These are phyloP conservation scores for Diaporthe ampelina DNA, from an alignment of 2,329 filamentous ascomycete genomes.

Conservation along the genomic window DNA sequence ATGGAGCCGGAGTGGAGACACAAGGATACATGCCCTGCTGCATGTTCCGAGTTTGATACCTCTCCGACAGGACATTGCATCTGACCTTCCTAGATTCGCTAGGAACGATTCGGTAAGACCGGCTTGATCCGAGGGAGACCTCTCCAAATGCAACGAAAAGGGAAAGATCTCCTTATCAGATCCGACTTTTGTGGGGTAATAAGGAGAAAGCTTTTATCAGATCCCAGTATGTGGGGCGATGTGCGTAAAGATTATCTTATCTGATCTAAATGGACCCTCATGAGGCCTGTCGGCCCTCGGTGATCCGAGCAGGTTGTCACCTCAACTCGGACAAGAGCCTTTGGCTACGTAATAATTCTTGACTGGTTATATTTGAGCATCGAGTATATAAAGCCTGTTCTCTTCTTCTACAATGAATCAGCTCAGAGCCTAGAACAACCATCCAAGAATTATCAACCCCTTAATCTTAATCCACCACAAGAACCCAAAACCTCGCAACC, in stretches of 20 bases:
- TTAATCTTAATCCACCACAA: neutral
- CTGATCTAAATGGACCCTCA: conserved; percentile 8
- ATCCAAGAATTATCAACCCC: neutral
- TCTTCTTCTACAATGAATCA: neutral
- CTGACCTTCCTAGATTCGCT: neutral
- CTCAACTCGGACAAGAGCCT: neutral
- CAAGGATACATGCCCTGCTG: too few relatives aligned
- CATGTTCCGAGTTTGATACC: neutral
- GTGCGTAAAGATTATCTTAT: neutral
- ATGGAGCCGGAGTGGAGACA: neutral
- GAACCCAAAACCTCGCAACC: neutral
- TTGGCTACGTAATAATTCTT: neutral
- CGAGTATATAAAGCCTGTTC: neutral
- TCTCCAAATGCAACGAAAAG: neutral
- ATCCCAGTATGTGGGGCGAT: conserved; percentile 6
- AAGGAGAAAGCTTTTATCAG: neutral
- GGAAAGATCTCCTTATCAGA: conserved; percentile 6
- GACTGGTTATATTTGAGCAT: neutral
- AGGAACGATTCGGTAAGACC: neutral
- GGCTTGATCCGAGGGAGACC: neutral
- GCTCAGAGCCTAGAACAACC: neutral
- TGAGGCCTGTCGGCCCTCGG: neutral
- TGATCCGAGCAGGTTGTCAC: neutral
- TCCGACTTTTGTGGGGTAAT: neutral
- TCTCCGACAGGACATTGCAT: neutral